These are phyloP conservation scores for Paxillus involutus DNA, from an alignment of 768 basidiomycete species.

Conservation along the genomic window DNA sequence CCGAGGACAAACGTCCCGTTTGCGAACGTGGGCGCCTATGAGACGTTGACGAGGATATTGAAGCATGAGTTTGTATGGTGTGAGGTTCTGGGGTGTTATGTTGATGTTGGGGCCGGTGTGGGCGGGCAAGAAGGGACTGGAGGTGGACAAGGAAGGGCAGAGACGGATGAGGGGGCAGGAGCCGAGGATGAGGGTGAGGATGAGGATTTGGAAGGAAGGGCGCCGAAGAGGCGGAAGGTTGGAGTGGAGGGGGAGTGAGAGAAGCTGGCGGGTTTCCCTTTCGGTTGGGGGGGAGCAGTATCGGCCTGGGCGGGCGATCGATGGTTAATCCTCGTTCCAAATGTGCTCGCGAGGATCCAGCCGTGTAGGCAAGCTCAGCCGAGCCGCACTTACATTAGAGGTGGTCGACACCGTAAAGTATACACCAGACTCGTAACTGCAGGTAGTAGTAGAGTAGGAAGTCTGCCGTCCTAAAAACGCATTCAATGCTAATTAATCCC, in stretches of 20 bases:
- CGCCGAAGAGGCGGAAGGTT: slow-evolving; percentile 15
- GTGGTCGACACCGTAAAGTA: too few species aligned
- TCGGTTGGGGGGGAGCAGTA: too few species aligned
- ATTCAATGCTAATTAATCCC: too few species aligned
- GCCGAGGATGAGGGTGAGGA: not conserved
- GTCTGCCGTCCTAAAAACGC: too few species aligned
- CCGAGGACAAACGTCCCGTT: slow-evolving; percentile 80
- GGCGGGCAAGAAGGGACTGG: not conserved
- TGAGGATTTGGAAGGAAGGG: slow-evolving; percentile 9
- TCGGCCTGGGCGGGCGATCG: too few species aligned
- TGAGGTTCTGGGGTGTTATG: slow-evolving; percentile 42
- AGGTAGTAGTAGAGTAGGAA: too few species aligned
- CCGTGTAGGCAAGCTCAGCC: too few species aligned
- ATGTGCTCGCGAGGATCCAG: too few species aligned
- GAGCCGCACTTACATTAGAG: too few species aligned
- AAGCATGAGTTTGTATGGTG: slow-evolving; percentile 73
- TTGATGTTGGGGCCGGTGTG: slow-evolving; percentile 12
- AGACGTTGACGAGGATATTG: slow-evolving; percentile 59
- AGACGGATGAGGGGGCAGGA: not conserved
- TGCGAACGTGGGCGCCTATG: slow-evolving; percentile 66
- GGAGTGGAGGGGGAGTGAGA: not conserved
- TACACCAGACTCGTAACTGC: too few species aligned
- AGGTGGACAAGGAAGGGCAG: not conserved
- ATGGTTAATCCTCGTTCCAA: too few species aligned
- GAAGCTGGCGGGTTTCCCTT: too few species aligned